These are phyloP conservation scores for Tympanopsis confertula DNA, from an alignment of 2,329 filamentous ascomycete genomes.

Conservation along the genomic window DNA sequence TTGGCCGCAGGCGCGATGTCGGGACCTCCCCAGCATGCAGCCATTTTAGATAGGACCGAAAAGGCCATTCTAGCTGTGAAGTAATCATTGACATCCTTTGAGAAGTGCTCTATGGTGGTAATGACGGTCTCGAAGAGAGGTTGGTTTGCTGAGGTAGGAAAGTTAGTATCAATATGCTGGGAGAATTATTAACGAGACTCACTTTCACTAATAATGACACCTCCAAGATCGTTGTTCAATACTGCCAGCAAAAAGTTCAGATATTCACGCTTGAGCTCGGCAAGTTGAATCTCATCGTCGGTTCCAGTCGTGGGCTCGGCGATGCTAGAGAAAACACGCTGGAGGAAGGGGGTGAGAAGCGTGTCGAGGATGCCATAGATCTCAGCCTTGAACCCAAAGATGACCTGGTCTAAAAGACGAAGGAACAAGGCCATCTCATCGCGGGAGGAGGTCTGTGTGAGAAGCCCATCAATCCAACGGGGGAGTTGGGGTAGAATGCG, in stretches of 20 bases:
- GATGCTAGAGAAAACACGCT: slow-evolving; percentile 77
- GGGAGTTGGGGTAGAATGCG: slow-evolving; percentile 81
- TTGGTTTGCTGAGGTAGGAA: slow-evolving; percentile 62
- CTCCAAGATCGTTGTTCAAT: slow-evolving; percentile 77
- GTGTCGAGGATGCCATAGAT: slow-evolving; percentile 82
- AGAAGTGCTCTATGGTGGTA: slow-evolving; percentile 60
- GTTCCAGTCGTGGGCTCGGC: slow-evolving; percentile 78
- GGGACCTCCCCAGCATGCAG: slow-evolving; percentile 28
- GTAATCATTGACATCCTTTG: slow-evolving; percentile 57
- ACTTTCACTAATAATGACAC: slow-evolving; percentile 71
- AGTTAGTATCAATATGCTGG: too few species aligned
- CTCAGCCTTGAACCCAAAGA: slow-evolving; percentile 90
- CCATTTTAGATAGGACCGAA: slow-evolving; percentile 56
- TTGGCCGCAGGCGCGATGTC: background rate
- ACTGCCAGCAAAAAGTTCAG: slow-evolving; percentile 89
- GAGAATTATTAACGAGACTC: background rate
- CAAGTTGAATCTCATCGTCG: slow-evolving; percentile 90
- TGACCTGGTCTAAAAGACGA: slow-evolving; percentile 80
- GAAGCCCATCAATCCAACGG: slow-evolving; percentile 88
- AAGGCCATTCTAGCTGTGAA: slow-evolving; percentile 46
- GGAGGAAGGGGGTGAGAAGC: slow-evolving; percentile 76
- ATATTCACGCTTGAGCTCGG: slow-evolving; percentile 83
- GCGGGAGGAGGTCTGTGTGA: slow-evolving; percentile 83
- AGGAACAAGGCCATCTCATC: slow-evolving; percentile 97
- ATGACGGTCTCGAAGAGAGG: slow-evolving; percentile 80